Evolutionary conservation across 2,329 filamentous ascomycete genomes (phyloP), one percentile per base, ranked within the genome.

Genomic region (Thelonectria discophora): DNA sequence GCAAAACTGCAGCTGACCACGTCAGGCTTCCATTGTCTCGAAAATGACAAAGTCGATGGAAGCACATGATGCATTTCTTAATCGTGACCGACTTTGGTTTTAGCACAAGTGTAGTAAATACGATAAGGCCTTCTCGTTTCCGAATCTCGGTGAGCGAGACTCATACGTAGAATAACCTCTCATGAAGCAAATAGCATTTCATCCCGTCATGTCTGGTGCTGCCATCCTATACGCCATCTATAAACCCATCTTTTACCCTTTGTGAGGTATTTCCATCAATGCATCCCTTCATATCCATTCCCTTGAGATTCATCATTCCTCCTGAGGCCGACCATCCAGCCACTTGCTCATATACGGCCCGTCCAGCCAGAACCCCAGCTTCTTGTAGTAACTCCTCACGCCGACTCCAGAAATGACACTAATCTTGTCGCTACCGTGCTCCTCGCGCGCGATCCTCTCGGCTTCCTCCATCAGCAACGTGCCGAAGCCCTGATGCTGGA

Each of bases 371-470:
- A 97, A 99, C 1, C 95, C 95, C 32, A 99, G 84, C 76, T 94
- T 94, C 66, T 87, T 89, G 75, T 99, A 99, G 76, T 99, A 99
- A 73, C 92, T 96, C 73, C 95, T 85, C 17, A 98, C 96, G 12
- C 95, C 95, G 8, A 99, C 94, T 30, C 95, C 95, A n/a, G 93
- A 97, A 63, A 99, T 99, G 68, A 99, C 93, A 73, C 92, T 95
- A 58, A 99, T 93, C 84, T 99, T 99, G 63, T 85, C 85, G 70
- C 94, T 97, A 6, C 93, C 91, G 74, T 99, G 95, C 79, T 99
- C 95, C 66, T 97, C 91, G 57, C 92, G 86, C 0, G 96, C 94
- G 66, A 99, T 99, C 53, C 94, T 86, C 80, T 98, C 95, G 0
- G 95, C 96, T 79, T 98, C 94, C 74, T 98, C 94, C 96, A 99